Evolutionary conservation across 1,284 basidiomycete genomes (phyloP).

Genomic region (Neotropicomus parvogracilis): DNA sequence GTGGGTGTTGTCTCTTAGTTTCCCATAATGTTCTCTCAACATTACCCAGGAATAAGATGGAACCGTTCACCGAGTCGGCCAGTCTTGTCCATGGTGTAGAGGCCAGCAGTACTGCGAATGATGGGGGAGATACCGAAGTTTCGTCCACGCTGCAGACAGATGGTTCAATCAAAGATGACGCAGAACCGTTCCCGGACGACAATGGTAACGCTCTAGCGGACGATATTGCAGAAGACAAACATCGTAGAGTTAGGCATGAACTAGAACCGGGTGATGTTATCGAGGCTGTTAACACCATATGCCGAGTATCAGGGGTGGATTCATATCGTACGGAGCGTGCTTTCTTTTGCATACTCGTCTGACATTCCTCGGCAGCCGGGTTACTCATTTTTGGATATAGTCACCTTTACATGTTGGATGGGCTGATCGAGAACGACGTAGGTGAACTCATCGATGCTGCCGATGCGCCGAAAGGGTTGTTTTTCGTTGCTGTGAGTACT

Average conservation of each 20-base stretch:
- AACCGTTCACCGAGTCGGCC: constrained; percentile 48
- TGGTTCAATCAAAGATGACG: constrained; percentile 18
- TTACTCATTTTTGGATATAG: constrained; percentile 82
- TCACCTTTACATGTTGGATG: constrained; percentile 90
- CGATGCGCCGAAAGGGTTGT: constrained; percentile 79
- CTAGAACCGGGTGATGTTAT: constrained; percentile 89
- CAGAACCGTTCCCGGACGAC: constrained; percentile 15
- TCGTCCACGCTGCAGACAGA: constrained; percentile 20
- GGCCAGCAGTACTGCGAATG: constrained; percentile 1
- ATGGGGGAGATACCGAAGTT: constrained; percentile 13
- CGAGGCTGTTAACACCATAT: constrained; percentile 85
- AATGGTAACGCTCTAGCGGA: constrained; percentile 52
- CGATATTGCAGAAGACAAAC: constrained; percentile 74
- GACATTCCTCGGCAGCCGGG: constrained; percentile 53
- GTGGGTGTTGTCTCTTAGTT: constrained; percentile 35
- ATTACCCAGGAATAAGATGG: constrained; percentile 62
- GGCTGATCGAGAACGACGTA: constrained; percentile 82
- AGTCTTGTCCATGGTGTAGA: constrained; percentile 1
- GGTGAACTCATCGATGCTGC: constrained; percentile 88
- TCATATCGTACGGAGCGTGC: constrained; percentile 69
- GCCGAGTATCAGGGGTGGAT: constrained; percentile 83
- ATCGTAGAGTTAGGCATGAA: constrained; percentile 76
- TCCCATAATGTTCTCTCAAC: not conserved
- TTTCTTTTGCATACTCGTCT: not conserved
- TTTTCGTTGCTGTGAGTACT: constrained; percentile 83